Percentiles rank a stretch among this genome's conserved stretches.
These are phyloP conservation scores for Russula griseocarnosa DNA, from an alignment of 768 basidiomycete species.

Conservation along the genomic window DNA sequence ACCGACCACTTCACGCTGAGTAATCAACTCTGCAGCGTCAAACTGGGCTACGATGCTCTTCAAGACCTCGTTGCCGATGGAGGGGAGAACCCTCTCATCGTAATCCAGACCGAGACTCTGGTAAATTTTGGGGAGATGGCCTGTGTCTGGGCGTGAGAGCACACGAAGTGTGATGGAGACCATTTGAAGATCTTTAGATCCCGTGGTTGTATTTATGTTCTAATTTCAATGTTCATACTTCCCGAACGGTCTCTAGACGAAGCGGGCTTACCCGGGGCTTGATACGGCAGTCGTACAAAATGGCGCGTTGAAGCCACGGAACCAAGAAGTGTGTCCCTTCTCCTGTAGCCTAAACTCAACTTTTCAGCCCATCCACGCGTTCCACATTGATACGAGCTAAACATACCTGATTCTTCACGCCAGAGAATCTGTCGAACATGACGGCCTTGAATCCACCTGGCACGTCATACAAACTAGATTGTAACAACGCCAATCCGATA, in stretches of 20 bases:
- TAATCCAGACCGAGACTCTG: constrained; percentile 93
- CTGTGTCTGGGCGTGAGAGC: constrained; percentile 86
- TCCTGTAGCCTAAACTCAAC: constrained; percentile 59
- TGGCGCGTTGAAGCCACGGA: constrained; percentile 94
- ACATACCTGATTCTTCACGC: constrained; percentile 77
- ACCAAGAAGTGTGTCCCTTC: constrained; percentile 97
- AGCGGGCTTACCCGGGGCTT: constrained; percentile 75
- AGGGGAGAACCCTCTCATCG: constrained; percentile 95
- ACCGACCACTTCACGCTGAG: constrained; percentile 93
- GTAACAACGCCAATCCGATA: constrained; percentile 42
- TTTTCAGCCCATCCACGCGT: constrained; percentile 3
- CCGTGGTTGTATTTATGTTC: constrained; percentile 99
- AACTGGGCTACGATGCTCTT: constrained; percentile 99
- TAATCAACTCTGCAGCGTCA: constrained; percentile 94
- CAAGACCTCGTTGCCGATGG: constrained; percentile 96
- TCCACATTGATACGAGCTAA: not conserved
- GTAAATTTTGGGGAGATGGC: constrained; percentile 89
- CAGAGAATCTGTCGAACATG: constrained; percentile 96
- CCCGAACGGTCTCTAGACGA: not conserved
- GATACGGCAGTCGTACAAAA: constrained; percentile 95
- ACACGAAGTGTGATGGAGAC: constrained; percentile 95
- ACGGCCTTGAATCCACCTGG: constrained; percentile 88
- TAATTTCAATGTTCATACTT: constrained; percentile 34
- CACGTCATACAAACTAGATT: constrained; percentile 57
- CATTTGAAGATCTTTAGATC: constrained; percentile 98